Conservation (phyloP, 2,329 filamentous ascomycete genomes). For the Aspergillus candidus region DNA sequence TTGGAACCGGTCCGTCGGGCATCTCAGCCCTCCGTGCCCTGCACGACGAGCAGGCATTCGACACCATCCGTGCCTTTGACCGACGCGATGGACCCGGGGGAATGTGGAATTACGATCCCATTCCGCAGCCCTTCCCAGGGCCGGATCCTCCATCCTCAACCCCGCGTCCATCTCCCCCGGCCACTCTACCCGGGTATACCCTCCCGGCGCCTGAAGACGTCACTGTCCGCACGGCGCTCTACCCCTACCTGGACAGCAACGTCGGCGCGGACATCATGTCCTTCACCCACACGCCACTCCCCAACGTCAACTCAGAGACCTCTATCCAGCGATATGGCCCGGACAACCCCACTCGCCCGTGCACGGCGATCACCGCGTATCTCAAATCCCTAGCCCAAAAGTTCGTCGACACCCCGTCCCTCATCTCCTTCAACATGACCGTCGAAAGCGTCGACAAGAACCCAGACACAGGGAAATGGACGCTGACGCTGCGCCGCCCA, state of each 20-base stretch:
- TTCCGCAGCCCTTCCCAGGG: slow-evolving; percentile 20
- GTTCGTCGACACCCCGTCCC: slow-evolving; percentile 14
- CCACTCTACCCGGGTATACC: slow-evolving; percentile 14
- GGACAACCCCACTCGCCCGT: slow-evolving; percentile 20
- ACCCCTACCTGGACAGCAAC: slow-evolving; percentile 23
- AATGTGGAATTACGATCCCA: slow-evolving; percentile 26
- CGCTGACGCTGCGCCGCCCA: slow-evolving; percentile 21
- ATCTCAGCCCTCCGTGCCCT: slow-evolving; percentile 25
- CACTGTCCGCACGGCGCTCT: slow-evolving; percentile 20
- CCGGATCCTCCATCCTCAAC: neutral
- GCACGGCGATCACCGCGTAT: slow-evolving; percentile 17
- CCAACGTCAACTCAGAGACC: slow-evolving; percentile 16
- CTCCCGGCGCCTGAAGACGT: slow-evolving; percentile 14
- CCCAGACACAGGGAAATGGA: slow-evolving; percentile 19
- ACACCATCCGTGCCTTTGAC: slow-evolving; percentile 29
- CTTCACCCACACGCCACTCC: slow-evolving; percentile 24
- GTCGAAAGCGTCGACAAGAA: slow-evolving; percentile 23
- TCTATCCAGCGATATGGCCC: slow-evolving; percentile 16
- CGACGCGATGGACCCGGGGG: slow-evolving; percentile 26
- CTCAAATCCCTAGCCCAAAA: slow-evolving; percentile 21
- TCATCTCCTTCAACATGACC: slow-evolving; percentile 27
- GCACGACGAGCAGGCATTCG: slow-evolving; percentile 26
- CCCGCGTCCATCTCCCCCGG: slow-evolving; percentile 8
- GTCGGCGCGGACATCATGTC: slow-evolving; percentile 22
- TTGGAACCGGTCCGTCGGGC: slow-evolving; percentile 27